Evolutionary conservation across 2,329 filamentous ascomycete genomes (phyloP).

Genomic region (Aspergillus thermomutatus): DNA sequence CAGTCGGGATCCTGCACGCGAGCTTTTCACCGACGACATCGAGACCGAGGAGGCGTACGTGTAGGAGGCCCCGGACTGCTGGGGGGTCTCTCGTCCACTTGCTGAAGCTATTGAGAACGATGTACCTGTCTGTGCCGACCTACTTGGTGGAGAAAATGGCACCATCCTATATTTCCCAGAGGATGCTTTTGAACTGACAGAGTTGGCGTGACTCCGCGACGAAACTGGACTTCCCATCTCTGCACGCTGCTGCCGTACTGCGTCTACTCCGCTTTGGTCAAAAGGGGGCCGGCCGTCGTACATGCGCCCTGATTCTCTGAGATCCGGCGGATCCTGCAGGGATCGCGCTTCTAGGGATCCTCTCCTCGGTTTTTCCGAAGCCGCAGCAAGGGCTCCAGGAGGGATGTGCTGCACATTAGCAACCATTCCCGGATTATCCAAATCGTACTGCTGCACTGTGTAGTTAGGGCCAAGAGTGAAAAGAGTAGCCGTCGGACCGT

Average conservation of each 20-base stretch:
- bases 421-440: constrained; percentile 81
- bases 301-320: constrained; percentile 69
- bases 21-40: constrained; percentile 44
- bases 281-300: constrained; percentile 74
- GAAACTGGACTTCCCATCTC: constrained; percentile 68
- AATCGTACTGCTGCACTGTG: constrained; percentile 90
- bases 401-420: constrained; percentile 84
- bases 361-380: constrained; percentile 62
- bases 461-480: constrained; percentile 88
- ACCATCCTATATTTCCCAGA: constrained; percentile 40
- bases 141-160: constrained; percentile 40
- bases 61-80: constrained; percentile 41
- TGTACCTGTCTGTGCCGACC: constrained; percentile 43
- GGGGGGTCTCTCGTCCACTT: constrained; percentile 31
- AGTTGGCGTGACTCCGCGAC: constrained; percentile 57
- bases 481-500: constrained; percentile 83
- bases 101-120: constrained; percentile 44
- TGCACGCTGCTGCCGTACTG: constrained; percentile 59
- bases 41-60: constrained; percentile 45
- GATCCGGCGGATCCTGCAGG: constrained; percentile 44
- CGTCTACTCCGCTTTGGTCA: constrained; percentile 63
- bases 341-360: constrained; percentile 28
- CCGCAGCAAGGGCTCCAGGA: constrained; percentile 72
- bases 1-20: constrained; percentile 61
- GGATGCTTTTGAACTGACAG: constrained; percentile 57